Percentiles rank a stretch among this genome's conserved stretches.
Evolutionary conservation across 208 protist genomes (phyloP).

Genomic region (Trypanosoma melophagium): DNA sequence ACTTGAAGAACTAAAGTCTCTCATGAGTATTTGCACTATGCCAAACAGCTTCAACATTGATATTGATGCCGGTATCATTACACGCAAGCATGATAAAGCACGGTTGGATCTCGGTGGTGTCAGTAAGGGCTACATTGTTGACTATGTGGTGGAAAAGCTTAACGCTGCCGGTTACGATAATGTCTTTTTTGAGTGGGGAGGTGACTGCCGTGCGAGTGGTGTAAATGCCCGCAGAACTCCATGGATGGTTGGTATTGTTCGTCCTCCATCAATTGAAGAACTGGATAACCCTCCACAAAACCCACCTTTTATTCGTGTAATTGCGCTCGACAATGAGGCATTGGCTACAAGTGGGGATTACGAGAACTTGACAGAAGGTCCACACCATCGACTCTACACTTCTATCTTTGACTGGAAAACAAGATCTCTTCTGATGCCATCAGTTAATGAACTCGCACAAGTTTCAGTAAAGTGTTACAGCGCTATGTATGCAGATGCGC

Average conservation of each 20-base stretch:
- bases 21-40: too few relatives aligned
- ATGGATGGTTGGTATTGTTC: too few relatives aligned
- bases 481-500: constrained; percentile 84
- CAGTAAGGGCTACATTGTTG: constrained; percentile 52
- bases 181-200: constrained; percentile 57
- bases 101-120: constrained; percentile 53
- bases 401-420: constrained; percentile 50
- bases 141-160: constrained; percentile 45
- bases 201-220: constrained; percentile 41
- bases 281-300: too few relatives aligned
- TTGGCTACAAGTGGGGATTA: constrained; percentile 53
- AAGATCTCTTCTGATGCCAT: constrained; percentile 26
- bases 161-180: constrained; percentile 32
- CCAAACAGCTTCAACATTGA: too few relatives aligned
- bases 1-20: too few relatives aligned
- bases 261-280: too few relatives aligned
- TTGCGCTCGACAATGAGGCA: constrained; percentile 37
- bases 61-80: too few relatives aligned
- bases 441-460: constrained; percentile 47
- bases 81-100: too few relatives aligned
- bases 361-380: too few relatives aligned
- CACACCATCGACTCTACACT: too few relatives aligned
- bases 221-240: constrained; percentile 34
- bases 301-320: too few relatives aligned
- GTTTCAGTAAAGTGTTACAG: constrained; percentile 73